Evolutionary conservation across 1,284 basidiomycete genomes (phyloP), one percentile per base, ranked within the genome.

Genomic region (Cutaneotrichosporon spelunceum): DNA sequence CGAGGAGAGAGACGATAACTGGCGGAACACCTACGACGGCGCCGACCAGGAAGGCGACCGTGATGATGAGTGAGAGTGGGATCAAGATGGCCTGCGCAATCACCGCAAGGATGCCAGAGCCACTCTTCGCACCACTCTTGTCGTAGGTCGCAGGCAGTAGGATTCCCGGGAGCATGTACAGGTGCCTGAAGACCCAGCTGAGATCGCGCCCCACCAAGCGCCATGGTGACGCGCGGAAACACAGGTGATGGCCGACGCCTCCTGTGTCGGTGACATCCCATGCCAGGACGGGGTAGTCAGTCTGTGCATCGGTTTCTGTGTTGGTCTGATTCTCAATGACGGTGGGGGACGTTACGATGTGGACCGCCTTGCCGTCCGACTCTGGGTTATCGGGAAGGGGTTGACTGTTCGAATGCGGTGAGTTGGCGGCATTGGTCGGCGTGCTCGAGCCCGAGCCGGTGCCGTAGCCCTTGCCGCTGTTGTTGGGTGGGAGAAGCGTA

Each of bases 21-120:
- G 61, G 29, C 0, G 66, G 65, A 7, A 70, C 11, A 1, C 68
- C 66, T 10, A 65, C 23, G 21, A 53, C 27, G 27, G 30, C 27
- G 16, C n/a, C 11, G 6, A 63, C 59, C 5, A 69, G 14, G 0
- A 66, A 61, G 4, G 64, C n/a, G n/a, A 50, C 39, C 21, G 68
- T 68, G 13, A 72, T 26, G 9, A 59, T 27, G 19, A 73, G 14
- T 5, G 65, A 68, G 13, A 60, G 49, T 6, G 64, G n/a, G 44
- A 66, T 29, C 26, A 68, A 53, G 23, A 66, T 27, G 27, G 64
- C 57, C 59, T 71, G 70, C 1, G 56, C 50, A 3, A 65, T 3
- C 24, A 49, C 14, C 11, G 47, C 47, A 11, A 49, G 26, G 14
- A 13, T 8, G 47, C 23, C 14, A 5, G 47, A 49, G 10, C 45